A percentile compares a stretch with the other conserved stretches of the same genome.
phyloP scores from a whole-genome alignment of 495 filamentous ascomycete species.

The Penicillium robsamsonii region DNA sequence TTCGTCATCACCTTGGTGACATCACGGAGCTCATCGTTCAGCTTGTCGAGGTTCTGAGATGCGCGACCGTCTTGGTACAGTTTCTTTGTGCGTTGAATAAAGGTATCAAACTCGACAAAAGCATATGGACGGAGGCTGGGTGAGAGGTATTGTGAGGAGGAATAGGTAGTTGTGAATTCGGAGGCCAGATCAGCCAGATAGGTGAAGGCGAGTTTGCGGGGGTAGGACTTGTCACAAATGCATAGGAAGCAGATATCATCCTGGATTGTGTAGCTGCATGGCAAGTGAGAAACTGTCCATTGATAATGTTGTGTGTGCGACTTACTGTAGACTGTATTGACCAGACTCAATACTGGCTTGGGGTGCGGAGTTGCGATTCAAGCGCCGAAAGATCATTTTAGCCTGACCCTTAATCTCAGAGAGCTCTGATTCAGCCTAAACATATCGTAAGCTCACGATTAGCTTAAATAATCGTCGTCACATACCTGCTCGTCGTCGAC shows the following conservation, averaged over 20 bases:
- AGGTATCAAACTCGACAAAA: slow-evolving; percentile 97
- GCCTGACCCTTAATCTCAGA: slow-evolving; percentile 85
- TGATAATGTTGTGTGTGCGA: slow-evolving; percentile 1
- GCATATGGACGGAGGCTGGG: slow-evolving; percentile 84
- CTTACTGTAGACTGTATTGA: slow-evolving; percentile 83
- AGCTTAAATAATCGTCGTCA: background rate
- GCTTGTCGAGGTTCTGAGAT: slow-evolving; percentile 76
- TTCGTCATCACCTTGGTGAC: slow-evolving; percentile 99
- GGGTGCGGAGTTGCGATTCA: slow-evolving; percentile 82
- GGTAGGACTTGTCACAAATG: slow-evolving; percentile 90
- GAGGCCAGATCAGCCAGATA: slow-evolving; percentile 89
- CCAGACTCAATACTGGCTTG: slow-evolving; percentile 91
- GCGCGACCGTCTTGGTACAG: slow-evolving; percentile 93
- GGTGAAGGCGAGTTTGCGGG: slow-evolving; percentile 97
- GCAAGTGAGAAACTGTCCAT: slow-evolving; percentile 8
- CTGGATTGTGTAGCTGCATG: slow-evolving; percentile 75
- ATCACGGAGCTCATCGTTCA: slow-evolving; percentile 95
- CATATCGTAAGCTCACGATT: slow-evolving; percentile 2
- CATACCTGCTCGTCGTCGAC: slow-evolving; percentile 83
- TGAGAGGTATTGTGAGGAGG: slow-evolving; percentile 64
- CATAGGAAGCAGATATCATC: slow-evolving; percentile 83
- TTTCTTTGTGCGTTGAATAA: slow-evolving; percentile 88
- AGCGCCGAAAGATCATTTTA: slow-evolving; percentile 81
- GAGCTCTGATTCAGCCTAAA: slow-evolving; percentile 69
- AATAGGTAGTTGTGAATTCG: slow-evolving; percentile 90